These are phyloP conservation scores for Talaromyces stipitatus DNA, from an alignment of 495 filamentous ascomycete species.

Conservation along the genomic window DNA sequence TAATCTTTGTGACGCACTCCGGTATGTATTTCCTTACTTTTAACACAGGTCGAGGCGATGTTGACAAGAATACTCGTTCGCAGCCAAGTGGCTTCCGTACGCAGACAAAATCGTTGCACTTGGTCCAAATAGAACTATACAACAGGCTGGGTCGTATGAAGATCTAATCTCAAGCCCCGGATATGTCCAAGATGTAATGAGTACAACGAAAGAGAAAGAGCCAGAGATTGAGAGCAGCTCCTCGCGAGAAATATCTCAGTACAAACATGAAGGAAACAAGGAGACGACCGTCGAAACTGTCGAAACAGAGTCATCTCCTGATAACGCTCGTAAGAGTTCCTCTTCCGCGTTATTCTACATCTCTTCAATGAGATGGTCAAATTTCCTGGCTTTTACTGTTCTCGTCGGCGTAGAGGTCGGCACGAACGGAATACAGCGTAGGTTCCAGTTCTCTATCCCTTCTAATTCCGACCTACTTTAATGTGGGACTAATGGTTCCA, in stretches of 20 bases:
- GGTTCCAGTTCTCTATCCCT: no score
- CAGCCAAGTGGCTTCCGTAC: constrained; percentile 38
- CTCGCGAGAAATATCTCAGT: not conserved
- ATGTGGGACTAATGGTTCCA: no score
- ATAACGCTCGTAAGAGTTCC: not conserved
- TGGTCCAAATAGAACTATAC: constrained; percentile 31
- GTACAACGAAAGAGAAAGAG: not conserved
- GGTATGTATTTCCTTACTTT: constrained; percentile 1
- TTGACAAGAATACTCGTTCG: no score
- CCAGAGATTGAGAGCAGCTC: not conserved
- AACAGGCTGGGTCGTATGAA: constrained; percentile 43
- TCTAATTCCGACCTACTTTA: no score
- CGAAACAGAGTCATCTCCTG: not conserved
- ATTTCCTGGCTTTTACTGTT: not conserved
- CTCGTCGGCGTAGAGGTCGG: not conserved
- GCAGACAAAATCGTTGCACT: constrained; percentile 47
- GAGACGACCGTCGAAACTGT: not conserved
- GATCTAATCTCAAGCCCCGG: constrained; percentile 34
- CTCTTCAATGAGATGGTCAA: not conserved
- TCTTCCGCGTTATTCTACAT: not conserved
- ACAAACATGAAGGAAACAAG: not conserved
- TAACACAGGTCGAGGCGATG: no score
- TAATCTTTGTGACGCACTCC: constrained; percentile 14
- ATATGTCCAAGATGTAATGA: constrained; percentile 25
- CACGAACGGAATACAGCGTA: constrained; percentile 3